phyloP scores from a whole-genome alignment of 2,329 filamentous ascomycete genomes.

The Penicillium occitanis region DNA sequence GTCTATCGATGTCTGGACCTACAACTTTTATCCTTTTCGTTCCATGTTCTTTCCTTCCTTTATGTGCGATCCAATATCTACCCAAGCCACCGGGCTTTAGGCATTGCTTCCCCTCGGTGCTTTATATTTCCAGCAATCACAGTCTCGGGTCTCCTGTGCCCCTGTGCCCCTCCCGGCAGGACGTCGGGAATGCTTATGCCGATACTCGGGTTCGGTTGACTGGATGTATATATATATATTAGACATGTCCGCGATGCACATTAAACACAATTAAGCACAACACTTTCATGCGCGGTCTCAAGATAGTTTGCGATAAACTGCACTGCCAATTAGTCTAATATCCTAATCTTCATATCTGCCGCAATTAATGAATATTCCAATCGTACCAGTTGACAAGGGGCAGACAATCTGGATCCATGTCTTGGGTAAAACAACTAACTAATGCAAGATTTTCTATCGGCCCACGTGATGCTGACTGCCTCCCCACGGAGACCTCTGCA shows the following conservation, averaged over 20 bases:
- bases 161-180: not conserved
- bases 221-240: too few relatives aligned
- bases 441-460: not conserved
- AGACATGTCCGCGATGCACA: not conserved
- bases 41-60: not conserved
- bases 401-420: not conserved
- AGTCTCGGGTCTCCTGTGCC: conserved; percentile 18
- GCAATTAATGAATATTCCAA: not conserved
- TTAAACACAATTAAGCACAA: not conserved
- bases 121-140: conserved; percentile 21
- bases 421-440: not conserved
- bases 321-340: not conserved
- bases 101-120: conserved; percentile 3
- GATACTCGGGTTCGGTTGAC: not conserved
- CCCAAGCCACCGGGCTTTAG: conserved; percentile 7
- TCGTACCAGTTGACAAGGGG: not conserved
- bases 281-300: not conserved
- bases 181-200: not conserved
- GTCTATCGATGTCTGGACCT: not conserved
- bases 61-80: conserved; percentile 19
- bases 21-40: not conserved
- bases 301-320: not conserved
- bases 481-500: not conserved
- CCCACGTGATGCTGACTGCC: conserved; percentile 6
- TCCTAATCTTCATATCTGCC: not conserved